Evolutionary conservation across 306 rosid species (phyloP).

Genomic region (Lotus japonicus): DNA sequence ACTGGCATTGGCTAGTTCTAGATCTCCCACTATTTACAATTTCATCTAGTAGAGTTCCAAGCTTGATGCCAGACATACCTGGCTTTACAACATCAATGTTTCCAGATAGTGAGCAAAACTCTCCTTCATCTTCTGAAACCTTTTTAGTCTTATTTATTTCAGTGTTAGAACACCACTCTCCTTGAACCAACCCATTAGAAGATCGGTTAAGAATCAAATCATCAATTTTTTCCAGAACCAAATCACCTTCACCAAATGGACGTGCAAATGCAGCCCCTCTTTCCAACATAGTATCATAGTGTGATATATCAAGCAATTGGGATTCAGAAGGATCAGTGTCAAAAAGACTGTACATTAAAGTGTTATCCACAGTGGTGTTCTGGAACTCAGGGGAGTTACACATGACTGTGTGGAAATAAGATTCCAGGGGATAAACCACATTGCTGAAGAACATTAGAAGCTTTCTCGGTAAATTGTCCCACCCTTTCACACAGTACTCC

Average conservation of each 20-base stretch:
- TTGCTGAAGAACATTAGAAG: constrained; percentile 67
- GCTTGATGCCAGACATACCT: constrained; percentile 36
- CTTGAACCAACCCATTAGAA: constrained; percentile 37
- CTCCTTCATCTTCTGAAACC: constrained; percentile 6
- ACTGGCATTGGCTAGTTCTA: constrained; percentile 35
- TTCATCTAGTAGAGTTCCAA: constrained; percentile 22
- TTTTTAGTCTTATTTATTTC: constrained; percentile 16
- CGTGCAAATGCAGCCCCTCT: constrained; percentile 56
- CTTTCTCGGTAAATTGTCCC: constrained; percentile 71
- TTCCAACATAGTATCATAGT: constrained; percentile 39
- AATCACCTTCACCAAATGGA: constrained; percentile 39
- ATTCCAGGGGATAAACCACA: constrained; percentile 50
- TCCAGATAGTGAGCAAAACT: constrained; percentile 29
- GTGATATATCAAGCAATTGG: constrained; percentile 39
- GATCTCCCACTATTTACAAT: constrained; percentile 23
- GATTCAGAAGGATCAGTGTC: constrained; percentile 34
- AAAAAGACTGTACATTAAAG: constrained; percentile 44
- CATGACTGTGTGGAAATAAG: constrained; percentile 66
- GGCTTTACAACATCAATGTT: constrained; percentile 45
- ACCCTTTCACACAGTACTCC: constrained; percentile 58
- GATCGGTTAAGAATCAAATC: constrained; percentile 32
- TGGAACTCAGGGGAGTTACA: constrained; percentile 56
- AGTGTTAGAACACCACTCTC: constrained; percentile 49
- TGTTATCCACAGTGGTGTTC: constrained; percentile 38
- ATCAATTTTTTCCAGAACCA: constrained; percentile 46